These are phyloP conservation scores for Volvariella surrecta DNA, from an alignment of 1,284 basidiomycete species.

Conservation along the genomic window DNA sequence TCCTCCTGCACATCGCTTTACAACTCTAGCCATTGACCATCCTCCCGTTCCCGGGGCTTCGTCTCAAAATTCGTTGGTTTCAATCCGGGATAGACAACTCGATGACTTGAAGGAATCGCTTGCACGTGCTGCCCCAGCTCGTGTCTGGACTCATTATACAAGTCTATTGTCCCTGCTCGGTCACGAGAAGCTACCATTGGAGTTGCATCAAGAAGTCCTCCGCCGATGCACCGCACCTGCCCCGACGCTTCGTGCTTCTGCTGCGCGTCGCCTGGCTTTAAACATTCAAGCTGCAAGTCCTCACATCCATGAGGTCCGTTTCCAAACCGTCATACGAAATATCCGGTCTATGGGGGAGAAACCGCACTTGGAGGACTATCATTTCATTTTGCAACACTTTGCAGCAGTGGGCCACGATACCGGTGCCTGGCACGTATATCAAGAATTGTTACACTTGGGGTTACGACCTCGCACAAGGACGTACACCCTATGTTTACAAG, in stretches of 20 bases:
- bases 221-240: slow-evolving; percentile 48
- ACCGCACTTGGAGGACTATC: slow-evolving; percentile 57
- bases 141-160: slow-evolving; percentile 53
- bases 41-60: slow-evolving; percentile 5
- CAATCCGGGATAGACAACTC: slow-evolving; percentile 15
- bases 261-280: slow-evolving; percentile 26
- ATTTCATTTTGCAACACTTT: slow-evolving; percentile 65
- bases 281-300: slow-evolving; percentile 22
- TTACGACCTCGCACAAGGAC: slow-evolving; percentile 42
- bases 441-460: slow-evolving; percentile 41
- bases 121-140: slow-evolving; percentile 25
- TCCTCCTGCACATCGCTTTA: not conserved
- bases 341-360: slow-evolving; percentile 44
- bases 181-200: slow-evolving; percentile 41
- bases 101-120: slow-evolving; percentile 21
- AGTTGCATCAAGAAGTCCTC: slow-evolving; percentile 59
- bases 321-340: slow-evolving; percentile 57
- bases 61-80: slow-evolving; percentile 6
- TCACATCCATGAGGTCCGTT: slow-evolving; percentile 52
- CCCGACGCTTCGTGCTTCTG: slow-evolving; percentile 32
- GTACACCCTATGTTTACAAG: slow-evolving; percentile 55
- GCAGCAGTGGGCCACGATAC: slow-evolving; percentile 59
- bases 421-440: slow-evolving; percentile 49
- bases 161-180: slow-evolving; percentile 43
- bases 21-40: slow-evolving; percentile 3